Evolutionary conservation across 1,284 basidiomycete genomes (phyloP).

Genomic region (Ganoderma lingzhi): DNA sequence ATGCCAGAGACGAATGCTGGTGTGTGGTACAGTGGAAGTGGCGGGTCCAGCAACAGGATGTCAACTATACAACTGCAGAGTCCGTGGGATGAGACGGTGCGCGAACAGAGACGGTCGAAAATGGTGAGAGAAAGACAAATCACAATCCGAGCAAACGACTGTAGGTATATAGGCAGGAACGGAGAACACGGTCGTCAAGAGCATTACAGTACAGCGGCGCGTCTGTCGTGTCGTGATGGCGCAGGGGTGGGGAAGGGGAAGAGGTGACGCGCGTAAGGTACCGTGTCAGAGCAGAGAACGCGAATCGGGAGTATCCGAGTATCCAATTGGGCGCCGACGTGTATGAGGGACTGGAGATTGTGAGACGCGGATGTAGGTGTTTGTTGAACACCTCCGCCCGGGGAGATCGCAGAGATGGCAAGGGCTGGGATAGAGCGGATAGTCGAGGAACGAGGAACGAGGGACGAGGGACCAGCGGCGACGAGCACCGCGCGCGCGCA

Average conservation of each 20-base stretch:
- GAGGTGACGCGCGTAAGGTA: slow-evolving; percentile 7
- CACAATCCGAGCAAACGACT: neutral
- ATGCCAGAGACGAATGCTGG: neutral
- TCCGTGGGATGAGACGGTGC: neutral
- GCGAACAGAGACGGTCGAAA: neutral
- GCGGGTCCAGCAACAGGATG: neutral
- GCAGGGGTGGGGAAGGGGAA: neutral
- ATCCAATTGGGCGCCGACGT: neutral
- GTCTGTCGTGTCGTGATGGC: neutral
- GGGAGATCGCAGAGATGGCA: neutral
- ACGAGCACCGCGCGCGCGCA: neutral
- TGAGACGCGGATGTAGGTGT: neutral
- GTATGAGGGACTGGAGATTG: neutral
- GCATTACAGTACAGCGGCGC: neutral
- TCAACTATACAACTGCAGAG: slow-evolving; percentile 3
- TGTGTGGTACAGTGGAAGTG: slow-evolving; percentile 2
- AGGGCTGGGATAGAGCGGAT: neutral
- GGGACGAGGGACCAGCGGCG: neutral
- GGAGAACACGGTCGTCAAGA: neutral
- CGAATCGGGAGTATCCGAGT: neutral
- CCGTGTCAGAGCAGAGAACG: neutral
- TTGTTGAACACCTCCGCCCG: neutral
- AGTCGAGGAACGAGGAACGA: neutral
- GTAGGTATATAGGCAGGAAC: slow-evolving; percentile 4
- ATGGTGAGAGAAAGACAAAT: neutral